Base-by-base conservation (phyloP, 2,329 filamentous ascomycete genomes). In the Aureobasidium sp. region DNA sequence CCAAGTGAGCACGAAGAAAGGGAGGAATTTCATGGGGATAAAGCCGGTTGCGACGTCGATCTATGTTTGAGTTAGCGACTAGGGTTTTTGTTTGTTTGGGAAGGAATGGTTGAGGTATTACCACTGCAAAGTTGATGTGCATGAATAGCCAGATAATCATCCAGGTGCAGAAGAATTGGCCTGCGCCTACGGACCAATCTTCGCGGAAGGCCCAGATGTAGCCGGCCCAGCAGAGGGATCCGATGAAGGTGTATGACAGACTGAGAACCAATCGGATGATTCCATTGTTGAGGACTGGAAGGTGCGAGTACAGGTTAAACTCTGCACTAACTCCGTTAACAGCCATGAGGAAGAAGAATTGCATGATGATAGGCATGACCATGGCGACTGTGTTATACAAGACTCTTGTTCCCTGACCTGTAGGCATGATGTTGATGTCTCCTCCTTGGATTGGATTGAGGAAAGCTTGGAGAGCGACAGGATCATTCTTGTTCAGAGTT, bases 261-360 rank as follows among this genome's bases (percentile, higher is more conserved):
- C 75, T 76, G 3, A 75, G 69, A 1, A 70, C 50, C 25, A 67
- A 66, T 21, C 77, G 75, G 29, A 75, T 64, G 7, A 73, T 55
- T 15, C 69, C 71, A 61, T 72, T 75, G 32, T 68, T 70, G 29
- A 47, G 62, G 2, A 73, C 66, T 25, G 66, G 50, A 10, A 77
- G 50, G 16, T 65, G 54, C n/a, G 61, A 65, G 67, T 75, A 78
- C 21, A 79, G 66, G 6, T 73, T 69, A 64, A 75, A 75, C 48
- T 73, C 67, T 3, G 60, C 63, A 47, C 71, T 73, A n/a, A 79
- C 68, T 15, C 75, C 77, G 65, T 80, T 80, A 63, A 79, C 66
- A 47, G 72, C 73, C 32, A 76, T 72, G 13, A 80, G 68, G 64
- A 75, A 80, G 71, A 80, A 79, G 69, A 80, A 80, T 63, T 80